These are phyloP conservation scores for Iberis pinnata DNA, from an alignment of 345 rosid species.

Conservation along the genomic window DNA sequence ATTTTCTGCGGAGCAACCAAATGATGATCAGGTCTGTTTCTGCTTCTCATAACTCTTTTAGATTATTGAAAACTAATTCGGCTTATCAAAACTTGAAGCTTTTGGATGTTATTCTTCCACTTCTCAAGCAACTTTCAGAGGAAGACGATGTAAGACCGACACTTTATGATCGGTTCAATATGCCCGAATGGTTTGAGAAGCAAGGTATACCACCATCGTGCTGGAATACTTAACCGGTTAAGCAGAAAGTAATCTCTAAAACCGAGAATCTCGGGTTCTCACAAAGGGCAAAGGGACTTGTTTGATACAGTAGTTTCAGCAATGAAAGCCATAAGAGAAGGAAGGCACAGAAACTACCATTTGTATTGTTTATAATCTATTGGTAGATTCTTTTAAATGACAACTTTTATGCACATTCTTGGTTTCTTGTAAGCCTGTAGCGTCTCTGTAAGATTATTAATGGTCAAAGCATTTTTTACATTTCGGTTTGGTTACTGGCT, in stretches of 20 bases:
- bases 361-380: constrained; percentile 28
- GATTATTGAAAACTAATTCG: constrained; percentile 4
- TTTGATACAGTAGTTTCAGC: constrained; percentile 22
- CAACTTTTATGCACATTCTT: too few species aligned
- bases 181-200: constrained; percentile 96
- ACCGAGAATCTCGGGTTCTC: background rate
- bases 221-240: constrained; percentile 28
- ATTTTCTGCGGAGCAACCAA: constrained; percentile 72
- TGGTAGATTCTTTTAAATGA: too few species aligned
- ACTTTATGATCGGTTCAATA: constrained; percentile 69
- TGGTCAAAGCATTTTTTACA: too few species aligned
- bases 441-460: too few species aligned
- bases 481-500: too few species aligned
- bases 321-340: constrained; percentile 11
- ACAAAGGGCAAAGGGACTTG: constrained; percentile 6
- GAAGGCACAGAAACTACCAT: constrained; percentile 26
- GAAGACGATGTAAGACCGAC: constrained; percentile 72
- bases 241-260: background rate
- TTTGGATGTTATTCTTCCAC: constrained; percentile 84
- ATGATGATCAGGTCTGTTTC: constrained; percentile 61
- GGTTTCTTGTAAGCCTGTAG: too few species aligned
- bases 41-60: background rate
- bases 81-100: constrained; percentile 43
- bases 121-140: constrained; percentile 73
- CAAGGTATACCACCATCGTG: constrained; percentile 79